phyloP scores from a whole-genome alignment of 805 yeast genomes.

The Kluyveromyces siamensis region DNA sequence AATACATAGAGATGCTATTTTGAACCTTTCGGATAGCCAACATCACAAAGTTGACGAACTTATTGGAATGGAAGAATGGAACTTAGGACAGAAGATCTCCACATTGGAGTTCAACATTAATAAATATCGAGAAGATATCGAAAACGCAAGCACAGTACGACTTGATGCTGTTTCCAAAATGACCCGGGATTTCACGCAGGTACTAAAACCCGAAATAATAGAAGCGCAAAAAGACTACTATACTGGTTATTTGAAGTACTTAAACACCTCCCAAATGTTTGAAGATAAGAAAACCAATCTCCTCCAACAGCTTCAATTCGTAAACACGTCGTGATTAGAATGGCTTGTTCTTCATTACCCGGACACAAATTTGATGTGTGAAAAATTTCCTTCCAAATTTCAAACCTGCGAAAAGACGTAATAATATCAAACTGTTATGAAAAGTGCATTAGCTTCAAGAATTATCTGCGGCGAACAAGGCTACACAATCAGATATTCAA shows the following conservation, averaged over 20 bases:
- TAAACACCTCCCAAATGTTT: slow-evolving; percentile 12
- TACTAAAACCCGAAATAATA: slow-evolving; percentile 11
- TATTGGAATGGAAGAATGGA: not conserved
- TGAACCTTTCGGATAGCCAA: not conserved
- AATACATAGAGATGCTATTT: not conserved
- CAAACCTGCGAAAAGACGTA: not conserved
- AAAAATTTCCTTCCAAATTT: not conserved
- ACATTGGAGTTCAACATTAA: not conserved
- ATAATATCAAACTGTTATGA: too few species aligned
- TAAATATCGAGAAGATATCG: not conserved
- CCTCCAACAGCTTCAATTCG: not conserved
- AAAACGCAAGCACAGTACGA: not conserved
- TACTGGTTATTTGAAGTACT: slow-evolving; percentile 14
- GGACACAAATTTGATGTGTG: not conserved
- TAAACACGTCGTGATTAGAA: not conserved
- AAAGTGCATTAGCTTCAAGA: too few species aligned
- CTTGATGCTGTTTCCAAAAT: not conserved
- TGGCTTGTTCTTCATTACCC: not conserved
- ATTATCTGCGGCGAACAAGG: too few species aligned
- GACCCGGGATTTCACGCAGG: not conserved
- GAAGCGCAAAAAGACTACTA: slow-evolving; percentile 15
- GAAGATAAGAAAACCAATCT: slow-evolving; percentile 6
- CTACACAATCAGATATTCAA: slow-evolving; percentile 11
- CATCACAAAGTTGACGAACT: not conserved
- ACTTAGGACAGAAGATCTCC: not conserved